Percentiles rank a stretch among this genome's conserved stretches.
These are phyloP conservation scores for Cercospora canescens DNA, from an alignment of 2,329 filamentous ascomycete genomes.

Conservation along the genomic window DNA sequence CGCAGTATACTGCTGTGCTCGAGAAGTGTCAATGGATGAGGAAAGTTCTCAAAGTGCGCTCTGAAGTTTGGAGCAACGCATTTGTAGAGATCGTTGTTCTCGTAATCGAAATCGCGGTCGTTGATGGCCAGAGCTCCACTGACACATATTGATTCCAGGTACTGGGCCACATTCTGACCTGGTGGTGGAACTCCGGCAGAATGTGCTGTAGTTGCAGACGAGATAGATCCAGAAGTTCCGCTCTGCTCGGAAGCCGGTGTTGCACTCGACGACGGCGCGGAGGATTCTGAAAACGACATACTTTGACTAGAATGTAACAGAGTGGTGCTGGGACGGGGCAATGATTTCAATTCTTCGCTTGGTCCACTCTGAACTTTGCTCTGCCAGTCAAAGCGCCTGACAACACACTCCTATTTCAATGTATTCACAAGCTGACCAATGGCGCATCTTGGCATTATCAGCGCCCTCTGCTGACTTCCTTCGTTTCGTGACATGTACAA, in stretches of 20 bases:
- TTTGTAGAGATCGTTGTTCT: conserved; percentile 12
- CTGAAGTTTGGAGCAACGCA: conserved; percentile 11
- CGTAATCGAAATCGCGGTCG: conserved; percentile 13
- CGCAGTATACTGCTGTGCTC: conserved; percentile 11
- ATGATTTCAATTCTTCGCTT: neutral
- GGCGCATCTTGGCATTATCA: neutral
- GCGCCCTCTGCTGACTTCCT: neutral
- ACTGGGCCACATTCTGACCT: conserved; percentile 6
- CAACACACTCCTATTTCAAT: neutral
- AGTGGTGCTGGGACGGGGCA: neutral
- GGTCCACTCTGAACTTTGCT: neutral
- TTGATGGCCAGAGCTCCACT: conserved; percentile 10
- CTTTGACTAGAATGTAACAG: neutral
- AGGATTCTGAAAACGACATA: neutral
- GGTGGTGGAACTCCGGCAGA: neutral
- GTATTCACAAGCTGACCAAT: neutral
- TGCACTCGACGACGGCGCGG: neutral
- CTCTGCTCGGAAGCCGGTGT: conserved; percentile 2
- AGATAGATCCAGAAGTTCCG: neutral
- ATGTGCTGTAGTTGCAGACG: neutral
- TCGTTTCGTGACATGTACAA: neutral
- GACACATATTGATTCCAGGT: conserved; percentile 16
- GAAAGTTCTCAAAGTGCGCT: conserved; percentile 17
- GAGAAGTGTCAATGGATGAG: conserved; percentile 10
- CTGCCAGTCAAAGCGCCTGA: neutral